Evolutionary conservation across 345 rosid genomes (phyloP), one percentile per base, ranked within the genome.

Genomic region (Lumnitzera littorea): DNA sequence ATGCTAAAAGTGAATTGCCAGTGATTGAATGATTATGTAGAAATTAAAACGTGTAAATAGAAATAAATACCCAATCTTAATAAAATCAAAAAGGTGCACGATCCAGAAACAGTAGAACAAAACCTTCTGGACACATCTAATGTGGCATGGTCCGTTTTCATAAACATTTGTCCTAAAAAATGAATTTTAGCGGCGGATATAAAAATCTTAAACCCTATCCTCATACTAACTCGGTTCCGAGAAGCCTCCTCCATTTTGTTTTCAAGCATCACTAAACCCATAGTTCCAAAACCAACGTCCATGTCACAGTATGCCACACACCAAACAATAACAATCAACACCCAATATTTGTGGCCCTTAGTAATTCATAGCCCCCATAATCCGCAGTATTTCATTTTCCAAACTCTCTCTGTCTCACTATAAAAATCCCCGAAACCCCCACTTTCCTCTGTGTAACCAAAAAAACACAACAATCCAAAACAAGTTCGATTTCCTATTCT

Each of bases 181-280:
- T 50, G 8, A 62, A 31, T 23, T 56, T 48, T 2, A 13, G 66
- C 51, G 70, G 64, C 48, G n/a, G 55, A 50, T 20, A 64, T 15
- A 3, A 46, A 20, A 50, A 58, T 48, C 57, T 36, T 51, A 53
- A 67, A 60, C 63, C 47, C 62, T 10, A 27, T 17, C 54, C 67
- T 55, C 58, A 58, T 9, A 27, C 13, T 3, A 1, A 48, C 29
- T 12, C 6, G 54, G 58, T 53, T 36, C 69, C 82, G 17, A 54
- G 75, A 72, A 72, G 69, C 51, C 64, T 64, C 51, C 64, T 64
- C 79, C 61, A 67, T 57, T 58, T 69, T 70, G 69, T 74, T 52
- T 57, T 58, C 27, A 43, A 43, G 15, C 43, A 49, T 49, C 5
- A n/a, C 24, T 24, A n/a, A 17, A 1, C 2, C 53, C 24, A 11